phyloP scores from a whole-genome alignment of 768 basidiomycete species.

The Leccinum aurantiacum region DNA sequence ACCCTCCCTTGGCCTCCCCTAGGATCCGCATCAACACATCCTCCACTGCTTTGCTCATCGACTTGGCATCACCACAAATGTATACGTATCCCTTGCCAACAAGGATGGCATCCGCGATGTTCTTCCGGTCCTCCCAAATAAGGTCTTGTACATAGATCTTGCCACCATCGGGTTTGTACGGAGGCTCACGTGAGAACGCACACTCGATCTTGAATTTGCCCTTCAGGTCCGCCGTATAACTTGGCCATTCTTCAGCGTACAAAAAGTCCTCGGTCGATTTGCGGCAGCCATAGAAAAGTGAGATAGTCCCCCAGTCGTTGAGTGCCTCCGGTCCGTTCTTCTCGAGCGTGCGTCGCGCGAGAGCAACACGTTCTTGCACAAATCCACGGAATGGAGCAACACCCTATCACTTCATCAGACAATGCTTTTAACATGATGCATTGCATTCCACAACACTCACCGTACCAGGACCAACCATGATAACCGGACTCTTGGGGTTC shows the following conservation, averaged over 20 bases:
- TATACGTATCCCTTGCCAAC: slow-evolving; percentile 97
- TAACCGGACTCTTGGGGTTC: slow-evolving; percentile 95
- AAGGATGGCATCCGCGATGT: slow-evolving; percentile 84
- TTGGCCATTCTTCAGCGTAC: slow-evolving; percentile 94
- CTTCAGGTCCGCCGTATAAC: slow-evolving; percentile 80
- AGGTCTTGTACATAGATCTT: slow-evolving; percentile 99
- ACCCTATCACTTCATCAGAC: slow-evolving; percentile 54
- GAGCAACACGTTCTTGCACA: slow-evolving; percentile 94
- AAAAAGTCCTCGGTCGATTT: slow-evolving; percentile 86
- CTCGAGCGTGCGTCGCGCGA: slow-evolving; percentile 90
- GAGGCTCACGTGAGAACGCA: slow-evolving; percentile 87
- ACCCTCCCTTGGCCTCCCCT: slow-evolving; percentile 92
- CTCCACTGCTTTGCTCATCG: slow-evolving; percentile 95
- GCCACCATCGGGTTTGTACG: slow-evolving; percentile 85
- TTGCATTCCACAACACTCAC: slow-evolving; percentile 48
- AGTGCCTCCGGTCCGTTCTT: slow-evolving; percentile 95
- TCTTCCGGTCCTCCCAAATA: slow-evolving; percentile 81
- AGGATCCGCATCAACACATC: slow-evolving; percentile 81
- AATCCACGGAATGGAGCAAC: slow-evolving; percentile 99
- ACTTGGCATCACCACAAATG: slow-evolving; percentile 95
- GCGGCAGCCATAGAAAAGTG: slow-evolving; percentile 96
- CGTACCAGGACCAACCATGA: slow-evolving; percentile 99
- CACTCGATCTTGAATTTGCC: slow-evolving; percentile 89
- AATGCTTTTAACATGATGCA: not conserved
- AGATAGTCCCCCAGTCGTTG: slow-evolving; percentile 92